Conservation (phyloP, 139 green algal species). For the Chlorella ohadii region DNA sequence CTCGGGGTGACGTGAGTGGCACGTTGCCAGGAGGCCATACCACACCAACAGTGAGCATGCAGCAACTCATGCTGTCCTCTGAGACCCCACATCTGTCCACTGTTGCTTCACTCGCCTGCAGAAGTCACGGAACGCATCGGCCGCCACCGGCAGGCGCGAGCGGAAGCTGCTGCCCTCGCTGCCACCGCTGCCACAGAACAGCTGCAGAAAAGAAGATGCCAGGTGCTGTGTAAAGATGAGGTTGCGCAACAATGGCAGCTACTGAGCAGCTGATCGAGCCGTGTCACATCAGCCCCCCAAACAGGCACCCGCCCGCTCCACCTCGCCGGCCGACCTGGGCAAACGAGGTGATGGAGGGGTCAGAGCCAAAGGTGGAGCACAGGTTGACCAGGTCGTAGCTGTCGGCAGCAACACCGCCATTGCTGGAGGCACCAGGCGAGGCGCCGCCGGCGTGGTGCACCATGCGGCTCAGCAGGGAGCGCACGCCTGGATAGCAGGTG, state of each 20-base stretch:
- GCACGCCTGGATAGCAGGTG: slow-evolving; percentile 49
- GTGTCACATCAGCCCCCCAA: no score
- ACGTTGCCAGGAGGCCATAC: no score
- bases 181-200: slow-evolving; percentile 5
- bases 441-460: slow-evolving; percentile 43
- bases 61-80: no score
- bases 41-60: no score
- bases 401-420: neutral
- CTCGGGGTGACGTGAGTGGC: no score
- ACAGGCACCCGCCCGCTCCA: neutral
- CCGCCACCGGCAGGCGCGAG: slow-evolving; percentile 19
- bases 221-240: no score
- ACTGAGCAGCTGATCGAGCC: no score
- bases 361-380: slow-evolving; percentile 73
- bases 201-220: no score
- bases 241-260: no score
- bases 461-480: slow-evolving; percentile 68
- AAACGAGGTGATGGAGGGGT: slow-evolving; percentile 75
- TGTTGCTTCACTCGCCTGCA: neutral
- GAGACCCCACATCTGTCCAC: no score
- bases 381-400: slow-evolving; percentile 69
- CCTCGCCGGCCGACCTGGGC: slow-evolving; percentile 37
- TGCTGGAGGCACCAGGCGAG: neutral
- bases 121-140: neutral
- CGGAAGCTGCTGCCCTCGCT: neutral